A percentile compares a stretch with the other conserved stretches of the same genome.
Evolutionary conservation across 1,139 yeast species (phyloP).

Genomic region (Debaryomyces fabryi): DNA sequence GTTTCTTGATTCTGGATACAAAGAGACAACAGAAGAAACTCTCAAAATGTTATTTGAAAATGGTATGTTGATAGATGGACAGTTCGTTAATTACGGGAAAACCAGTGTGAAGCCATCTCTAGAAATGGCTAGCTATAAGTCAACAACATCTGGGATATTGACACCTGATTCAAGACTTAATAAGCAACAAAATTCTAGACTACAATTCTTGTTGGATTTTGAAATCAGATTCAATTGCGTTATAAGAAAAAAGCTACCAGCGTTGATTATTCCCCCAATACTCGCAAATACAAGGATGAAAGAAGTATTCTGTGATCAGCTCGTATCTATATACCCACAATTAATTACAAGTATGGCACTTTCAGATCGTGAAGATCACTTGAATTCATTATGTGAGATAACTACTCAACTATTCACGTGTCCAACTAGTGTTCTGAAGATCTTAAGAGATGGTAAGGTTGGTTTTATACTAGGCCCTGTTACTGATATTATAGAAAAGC

Average conservation of each 20-base stretch:
- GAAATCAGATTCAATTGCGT: constrained; percentile 59
- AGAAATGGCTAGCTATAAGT: constrained; percentile 2
- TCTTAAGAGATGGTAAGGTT: constrained; percentile 40
- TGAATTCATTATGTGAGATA: constrained; percentile 55
- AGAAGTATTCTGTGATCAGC: constrained; percentile 51
- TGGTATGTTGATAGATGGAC: constrained; percentile 34
- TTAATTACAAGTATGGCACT: constrained; percentile 49
- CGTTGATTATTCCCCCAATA: constrained; percentile 55
- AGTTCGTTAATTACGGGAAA: constrained; percentile 28
- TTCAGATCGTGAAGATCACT: constrained; percentile 67
- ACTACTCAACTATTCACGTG: constrained; percentile 67
- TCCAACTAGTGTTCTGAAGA: constrained; percentile 53
- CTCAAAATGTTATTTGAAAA: constrained; percentile 29
- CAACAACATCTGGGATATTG: constrained; percentile 6
- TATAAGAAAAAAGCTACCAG: constrained; percentile 49
- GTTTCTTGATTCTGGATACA: not conserved
- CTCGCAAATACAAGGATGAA: constrained; percentile 52
- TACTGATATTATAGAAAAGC: constrained; percentile 46
- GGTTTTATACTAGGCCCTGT: constrained; percentile 52
- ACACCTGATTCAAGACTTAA: constrained; percentile 10
- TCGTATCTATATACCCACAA: constrained; percentile 57
- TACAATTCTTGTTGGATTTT: constrained; percentile 56
- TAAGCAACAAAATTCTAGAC: constrained; percentile 37
- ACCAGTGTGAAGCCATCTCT: constrained; percentile 14
- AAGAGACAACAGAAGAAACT: constrained; percentile 7